phyloP scores from a whole-genome alignment of 2,329 filamentous ascomycete species.

The Fusarium mexicanum region DNA sequence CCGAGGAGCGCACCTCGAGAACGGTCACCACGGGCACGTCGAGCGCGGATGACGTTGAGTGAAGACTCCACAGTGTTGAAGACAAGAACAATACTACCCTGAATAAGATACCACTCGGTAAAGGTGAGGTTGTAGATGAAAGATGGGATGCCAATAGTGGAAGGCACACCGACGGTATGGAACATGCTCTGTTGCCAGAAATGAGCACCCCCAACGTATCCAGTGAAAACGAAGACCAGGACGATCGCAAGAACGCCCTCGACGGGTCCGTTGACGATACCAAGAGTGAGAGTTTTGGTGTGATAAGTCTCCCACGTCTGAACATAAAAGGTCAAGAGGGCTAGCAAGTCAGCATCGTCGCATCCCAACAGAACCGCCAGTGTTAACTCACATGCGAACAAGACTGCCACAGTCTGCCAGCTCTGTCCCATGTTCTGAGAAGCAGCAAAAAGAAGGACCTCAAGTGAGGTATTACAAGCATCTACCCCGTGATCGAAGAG shows the following conservation, averaged over 20 bases:
- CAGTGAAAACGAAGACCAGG: constrained; percentile 83
- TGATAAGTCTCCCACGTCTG: constrained; percentile 99
- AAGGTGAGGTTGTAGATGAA: constrained; percentile 82
- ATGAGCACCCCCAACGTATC: constrained; percentile 83
- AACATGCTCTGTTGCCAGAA: constrained; percentile 93
- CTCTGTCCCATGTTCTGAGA: constrained; percentile 93
- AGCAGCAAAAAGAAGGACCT: constrained; percentile 89
- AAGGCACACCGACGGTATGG: constrained; percentile 73
- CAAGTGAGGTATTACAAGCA: constrained; percentile 94
- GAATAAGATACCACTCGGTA: constrained; percentile 91
- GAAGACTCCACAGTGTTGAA: constrained; percentile 86
- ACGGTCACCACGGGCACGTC: constrained; percentile 76
- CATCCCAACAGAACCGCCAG: background rate
- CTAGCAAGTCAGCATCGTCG: constrained; percentile 52
- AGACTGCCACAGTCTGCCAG: constrained; percentile 84
- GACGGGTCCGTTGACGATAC: constrained; percentile 91
- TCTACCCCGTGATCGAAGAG: constrained; percentile 98
- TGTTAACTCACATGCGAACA: constrained; percentile 77
- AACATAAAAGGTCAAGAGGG: constrained; percentile 94
- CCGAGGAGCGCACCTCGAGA: constrained; percentile 81
- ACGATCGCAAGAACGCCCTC: constrained; percentile 91
- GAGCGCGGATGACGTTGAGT: constrained; percentile 84
- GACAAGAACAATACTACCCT: constrained; percentile 82
- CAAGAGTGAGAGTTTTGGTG: constrained; percentile 93
- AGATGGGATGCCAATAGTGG: constrained; percentile 72